A percentile compares a stretch with the other conserved stretches of the same genome.
Evolutionary conservation across 164 flowering plant genomes (phyloP).

Genomic region (Malania oleifera): DNA sequence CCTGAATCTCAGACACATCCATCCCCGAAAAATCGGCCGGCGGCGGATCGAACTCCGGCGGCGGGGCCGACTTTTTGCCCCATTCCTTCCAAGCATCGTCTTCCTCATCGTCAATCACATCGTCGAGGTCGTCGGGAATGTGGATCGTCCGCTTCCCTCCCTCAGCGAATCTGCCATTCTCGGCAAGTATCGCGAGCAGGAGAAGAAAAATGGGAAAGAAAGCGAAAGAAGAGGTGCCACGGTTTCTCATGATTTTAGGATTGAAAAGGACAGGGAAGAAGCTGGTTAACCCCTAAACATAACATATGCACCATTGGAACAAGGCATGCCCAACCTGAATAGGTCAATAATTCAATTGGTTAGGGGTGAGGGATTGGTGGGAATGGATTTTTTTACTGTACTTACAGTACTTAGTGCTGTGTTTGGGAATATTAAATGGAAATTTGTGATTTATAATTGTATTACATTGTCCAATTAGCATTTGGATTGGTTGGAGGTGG

Average conservation of each 20-base stretch:
- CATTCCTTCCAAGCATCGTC: constrained; percentile 90
- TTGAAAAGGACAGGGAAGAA: neutral
- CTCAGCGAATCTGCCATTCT: constrained; percentile 15
- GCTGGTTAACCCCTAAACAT: too few species aligned
- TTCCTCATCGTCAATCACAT: constrained; percentile 86
- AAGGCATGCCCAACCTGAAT: too few species aligned
- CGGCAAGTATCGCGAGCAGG: constrained; percentile 16
- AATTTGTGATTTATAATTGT: too few species aligned
- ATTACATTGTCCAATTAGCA: too few species aligned
- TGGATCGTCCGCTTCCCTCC: constrained; percentile 44
- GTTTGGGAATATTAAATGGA: too few species aligned
- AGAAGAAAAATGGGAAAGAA: constrained; percentile 7
- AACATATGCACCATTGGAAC: too few species aligned
- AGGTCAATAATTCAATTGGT: too few species aligned
- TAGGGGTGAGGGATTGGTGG: too few species aligned
- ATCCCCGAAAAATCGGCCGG: constrained; percentile 46
- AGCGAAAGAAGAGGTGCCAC: neutral
- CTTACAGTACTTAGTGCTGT: too few species aligned
- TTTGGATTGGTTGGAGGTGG: too few species aligned
- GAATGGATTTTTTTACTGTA: too few species aligned
- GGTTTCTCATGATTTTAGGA: neutral
- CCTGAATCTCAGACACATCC: constrained; percentile 47
- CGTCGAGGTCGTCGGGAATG: constrained; percentile 86
- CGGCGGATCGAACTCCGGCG: constrained; percentile 46
- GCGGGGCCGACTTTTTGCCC: constrained; percentile 48